Evolutionary conservation across 108 stramenopile genomes (phyloP).

Genomic region (Chaetoceros muelleri): DNA sequence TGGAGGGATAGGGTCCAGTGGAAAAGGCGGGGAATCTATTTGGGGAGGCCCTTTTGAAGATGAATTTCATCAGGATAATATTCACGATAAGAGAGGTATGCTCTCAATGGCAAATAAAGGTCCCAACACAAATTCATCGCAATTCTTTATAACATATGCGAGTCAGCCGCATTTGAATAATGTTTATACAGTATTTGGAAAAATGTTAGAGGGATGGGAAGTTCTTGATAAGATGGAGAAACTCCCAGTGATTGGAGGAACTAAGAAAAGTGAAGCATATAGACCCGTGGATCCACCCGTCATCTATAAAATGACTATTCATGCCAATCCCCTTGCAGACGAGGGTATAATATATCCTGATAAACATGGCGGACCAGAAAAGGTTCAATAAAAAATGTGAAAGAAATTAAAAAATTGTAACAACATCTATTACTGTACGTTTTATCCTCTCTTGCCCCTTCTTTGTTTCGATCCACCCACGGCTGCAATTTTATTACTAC

Average conservation of each 20-base stretch:
- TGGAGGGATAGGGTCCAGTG: slow-evolving; percentile 64
- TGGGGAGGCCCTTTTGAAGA: slow-evolving; percentile 94
- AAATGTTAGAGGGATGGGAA: slow-evolving; percentile 91
- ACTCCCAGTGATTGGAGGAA: slow-evolving; percentile 70
- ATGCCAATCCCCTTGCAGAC: slow-evolving; percentile 95
- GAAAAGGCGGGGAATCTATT: slow-evolving; percentile 82
- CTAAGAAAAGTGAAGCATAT: slow-evolving; percentile 51
- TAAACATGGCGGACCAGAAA: slow-evolving; percentile 66
- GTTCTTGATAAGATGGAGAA: slow-evolving; percentile 91
- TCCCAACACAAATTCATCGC: slow-evolving; percentile 75
- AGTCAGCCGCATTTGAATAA: slow-evolving; percentile 93
- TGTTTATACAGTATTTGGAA: slow-evolving; percentile 92
- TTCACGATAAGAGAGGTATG: slow-evolving; percentile 83
- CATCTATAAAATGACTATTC: slow-evolving; percentile 81
- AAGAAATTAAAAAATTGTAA: no score
- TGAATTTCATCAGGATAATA: slow-evolving; percentile 88
- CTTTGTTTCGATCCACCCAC: slow-evolving; percentile 15
- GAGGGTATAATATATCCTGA: slow-evolving; percentile 73
- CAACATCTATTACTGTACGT: no score
- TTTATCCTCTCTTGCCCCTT: slow-evolving; percentile 25
- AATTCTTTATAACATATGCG: slow-evolving; percentile 94
- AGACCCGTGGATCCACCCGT: slow-evolving; percentile 81
- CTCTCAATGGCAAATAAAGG: slow-evolving; percentile 94
- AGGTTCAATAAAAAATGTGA: slow-evolving; percentile 23
- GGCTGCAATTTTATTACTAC: slow-evolving; percentile 5